Percentiles rank a stretch among this genome's conserved stretches.
These are phyloP conservation scores for Talaromyces sp. DNA, from an alignment of 2,329 filamentous ascomycete genomes.

Conservation along the genomic window DNA sequence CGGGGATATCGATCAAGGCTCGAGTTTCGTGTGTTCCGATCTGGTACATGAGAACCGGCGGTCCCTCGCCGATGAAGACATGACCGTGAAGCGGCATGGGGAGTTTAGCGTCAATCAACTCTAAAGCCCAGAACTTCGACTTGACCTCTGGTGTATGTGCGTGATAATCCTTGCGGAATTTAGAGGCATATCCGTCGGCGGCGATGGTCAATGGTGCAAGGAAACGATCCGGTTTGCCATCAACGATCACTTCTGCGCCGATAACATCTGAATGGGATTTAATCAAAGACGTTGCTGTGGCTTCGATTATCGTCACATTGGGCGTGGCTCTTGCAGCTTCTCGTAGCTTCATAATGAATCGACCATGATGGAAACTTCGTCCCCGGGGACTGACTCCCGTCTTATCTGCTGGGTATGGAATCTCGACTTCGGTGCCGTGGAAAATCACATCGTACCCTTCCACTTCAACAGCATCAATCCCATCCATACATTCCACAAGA, in stretches of 20 bases:
- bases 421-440: conserved; percentile 64
- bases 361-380: conserved; percentile 84
- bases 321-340: conserved; percentile 66
- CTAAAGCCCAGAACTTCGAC: conserved; percentile 89
- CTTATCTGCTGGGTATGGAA: conserved; percentile 66
- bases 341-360: conserved; percentile 80
- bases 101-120: conserved; percentile 80
- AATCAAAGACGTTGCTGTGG: conserved; percentile 72
- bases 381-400: conserved; percentile 59
- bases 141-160: conserved; percentile 62
- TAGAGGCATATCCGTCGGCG: conserved; percentile 87
- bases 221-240: conserved; percentile 68
- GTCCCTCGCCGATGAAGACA: conserved; percentile 73
- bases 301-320: conserved; percentile 89
- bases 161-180: conserved; percentile 78
- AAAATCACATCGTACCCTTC: conserved; percentile 86
- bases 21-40: conserved; percentile 94
- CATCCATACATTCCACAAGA: conserved; percentile 74
- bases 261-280: conserved; percentile 69
- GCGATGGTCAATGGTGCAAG: conserved; percentile 85
- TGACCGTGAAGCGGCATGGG: conserved; percentile 73
- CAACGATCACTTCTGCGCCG: conserved; percentile 70
- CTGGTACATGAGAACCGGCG: conserved; percentile 88
- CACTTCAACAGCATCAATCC: conserved; percentile 77
- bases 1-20: conserved; percentile 80